Conservation (phyloP, 1,139 yeast species). For the Saccharomyces hybrid region DNA sequence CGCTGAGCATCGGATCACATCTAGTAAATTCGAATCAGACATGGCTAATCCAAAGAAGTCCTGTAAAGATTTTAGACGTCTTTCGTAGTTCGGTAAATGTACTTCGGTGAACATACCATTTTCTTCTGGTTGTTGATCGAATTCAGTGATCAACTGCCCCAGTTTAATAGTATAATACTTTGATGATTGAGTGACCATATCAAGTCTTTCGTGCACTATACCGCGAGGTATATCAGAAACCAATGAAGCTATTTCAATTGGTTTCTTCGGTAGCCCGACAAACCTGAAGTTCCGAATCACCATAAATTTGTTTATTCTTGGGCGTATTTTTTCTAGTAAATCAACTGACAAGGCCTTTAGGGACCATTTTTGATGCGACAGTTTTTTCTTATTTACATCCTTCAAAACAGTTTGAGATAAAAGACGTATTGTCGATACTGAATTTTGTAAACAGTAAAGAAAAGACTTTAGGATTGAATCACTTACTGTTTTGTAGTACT, state of each 20-base stretch:
- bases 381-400: conserved; percentile 11
- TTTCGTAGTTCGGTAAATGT: not conserved
- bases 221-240: conserved; percentile 10
- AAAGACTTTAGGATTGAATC: conserved; percentile 28
- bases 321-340: conserved; percentile 9
- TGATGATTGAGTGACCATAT: conserved; percentile 7
- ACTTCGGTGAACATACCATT: not conserved
- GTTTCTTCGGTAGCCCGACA: conserved; percentile 14
- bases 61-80: not conserved
- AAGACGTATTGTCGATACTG: conserved; percentile 24
- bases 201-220: conserved; percentile 10
- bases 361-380: not conserved
- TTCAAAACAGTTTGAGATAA: conserved; percentile 14
- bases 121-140: conserved; percentile 7
- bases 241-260: conserved; percentile 8
- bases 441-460: conserved; percentile 33
- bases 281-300: conserved; percentile 16
- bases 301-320: conserved; percentile 12
- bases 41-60: not conserved
- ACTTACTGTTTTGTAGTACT: conserved; percentile 16
- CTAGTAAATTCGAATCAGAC: not conserved
- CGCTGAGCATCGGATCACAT: conserved; percentile 4
- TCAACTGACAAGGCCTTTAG: conserved; percentile 1
- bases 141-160: conserved; percentile 14
- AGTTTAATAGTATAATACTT: conserved; percentile 12